Evolutionary conservation across 2,329 filamentous ascomycete genomes (phyloP).

Genomic region (Ilyonectria mors-panacis): DNA sequence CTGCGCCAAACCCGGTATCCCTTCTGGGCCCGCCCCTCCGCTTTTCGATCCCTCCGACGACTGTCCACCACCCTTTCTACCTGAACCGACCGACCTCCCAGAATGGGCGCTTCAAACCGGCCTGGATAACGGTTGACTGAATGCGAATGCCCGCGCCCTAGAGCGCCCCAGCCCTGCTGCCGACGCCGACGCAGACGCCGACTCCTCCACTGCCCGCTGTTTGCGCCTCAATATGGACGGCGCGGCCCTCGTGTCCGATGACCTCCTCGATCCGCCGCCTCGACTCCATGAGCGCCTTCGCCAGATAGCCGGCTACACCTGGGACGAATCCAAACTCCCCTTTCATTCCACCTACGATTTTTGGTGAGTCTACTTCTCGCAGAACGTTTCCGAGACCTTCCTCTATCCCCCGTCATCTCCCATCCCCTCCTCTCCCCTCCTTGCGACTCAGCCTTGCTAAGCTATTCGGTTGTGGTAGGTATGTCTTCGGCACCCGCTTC

Average conservation of each 20-base stretch:
- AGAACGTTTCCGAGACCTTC: neutral
- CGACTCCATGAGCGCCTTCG: constrained; percentile 81
- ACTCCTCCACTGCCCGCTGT: constrained; percentile 40
- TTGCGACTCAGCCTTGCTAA: constrained; percentile 34
- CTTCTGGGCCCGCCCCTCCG: constrained; percentile 8
- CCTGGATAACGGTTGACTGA: constrained; percentile 47
- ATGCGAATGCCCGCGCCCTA: constrained; percentile 46
- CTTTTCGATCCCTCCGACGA: constrained; percentile 10
- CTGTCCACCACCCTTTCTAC: constrained; percentile 7
- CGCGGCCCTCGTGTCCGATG: constrained; percentile 64
- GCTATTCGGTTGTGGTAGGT: constrained; percentile 59
- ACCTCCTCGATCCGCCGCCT: constrained; percentile 74
- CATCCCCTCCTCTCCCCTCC: neutral
- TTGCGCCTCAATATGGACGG: constrained; percentile 65
- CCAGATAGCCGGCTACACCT: constrained; percentile 81
- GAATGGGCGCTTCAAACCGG: constrained; percentile 52
- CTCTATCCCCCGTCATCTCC: neutral
- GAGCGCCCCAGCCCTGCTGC: constrained; percentile 37
- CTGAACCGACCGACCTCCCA: constrained; percentile 43
- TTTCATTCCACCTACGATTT: constrained; percentile 86
- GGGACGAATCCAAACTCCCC: constrained; percentile 76
- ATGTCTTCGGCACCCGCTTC: constrained; percentile 76
- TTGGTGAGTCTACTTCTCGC: constrained; percentile 69
- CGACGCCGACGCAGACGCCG: constrained; percentile 20
- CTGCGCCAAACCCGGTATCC: constrained; percentile 11